These are phyloP conservation scores for Alternaria viburni DNA, from an alignment of 2,329 filamentous ascomycete species.

Conservation along the genomic window DNA sequence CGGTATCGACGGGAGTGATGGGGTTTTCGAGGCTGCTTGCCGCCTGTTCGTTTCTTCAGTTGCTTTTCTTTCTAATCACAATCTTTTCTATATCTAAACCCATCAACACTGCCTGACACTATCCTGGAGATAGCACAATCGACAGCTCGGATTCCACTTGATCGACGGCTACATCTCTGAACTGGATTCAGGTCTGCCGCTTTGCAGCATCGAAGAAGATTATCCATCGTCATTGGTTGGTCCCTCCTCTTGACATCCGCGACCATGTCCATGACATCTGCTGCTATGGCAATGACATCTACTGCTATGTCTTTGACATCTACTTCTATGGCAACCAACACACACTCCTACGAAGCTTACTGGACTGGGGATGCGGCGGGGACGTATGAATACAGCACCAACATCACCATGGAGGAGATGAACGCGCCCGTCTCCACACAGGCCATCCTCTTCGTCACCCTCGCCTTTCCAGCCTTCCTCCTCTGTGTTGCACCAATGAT, in stretches of 20 bases:
- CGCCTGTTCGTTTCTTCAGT: neutral
- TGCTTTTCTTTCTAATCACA: neutral
- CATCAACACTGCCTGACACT: neutral
- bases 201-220: neutral
- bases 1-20: neutral
- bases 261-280: neutral
- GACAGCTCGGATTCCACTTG: neutral
- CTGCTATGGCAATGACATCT: neutral
- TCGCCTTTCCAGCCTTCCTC: conserved; percentile 59
- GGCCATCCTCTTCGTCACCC: conserved; percentile 54
- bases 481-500: conserved; percentile 63
- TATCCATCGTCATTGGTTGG: neutral
- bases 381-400: neutral
- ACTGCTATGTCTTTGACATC: neutral
- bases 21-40: neutral
- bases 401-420: neutral
- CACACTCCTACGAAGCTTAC: neutral
- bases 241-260: neutral
- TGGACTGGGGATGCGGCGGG: neutral
- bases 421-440: conserved; percentile 34
- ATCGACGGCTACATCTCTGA: neutral
- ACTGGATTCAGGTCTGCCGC: neutral
- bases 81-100: neutral
- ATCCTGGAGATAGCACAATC: conserved; percentile 3
- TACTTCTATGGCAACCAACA: neutral